Evolutionary conservation across 2,329 filamentous ascomycete genomes (phyloP).

Genomic region (Capronia epimyces): DNA sequence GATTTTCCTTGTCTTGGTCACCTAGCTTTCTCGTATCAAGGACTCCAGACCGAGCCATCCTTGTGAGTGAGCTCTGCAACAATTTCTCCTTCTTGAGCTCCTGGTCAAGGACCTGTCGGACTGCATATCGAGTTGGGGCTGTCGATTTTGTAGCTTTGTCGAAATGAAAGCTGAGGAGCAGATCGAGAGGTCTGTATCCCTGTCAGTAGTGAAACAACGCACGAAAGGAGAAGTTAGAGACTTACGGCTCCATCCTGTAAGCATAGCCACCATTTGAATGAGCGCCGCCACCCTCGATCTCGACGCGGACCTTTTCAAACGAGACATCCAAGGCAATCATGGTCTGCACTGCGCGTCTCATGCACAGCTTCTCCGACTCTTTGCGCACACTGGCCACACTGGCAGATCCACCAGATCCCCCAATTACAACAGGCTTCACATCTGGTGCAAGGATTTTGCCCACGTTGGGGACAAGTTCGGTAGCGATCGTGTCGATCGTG

Average conservation of each 20-base stretch:
- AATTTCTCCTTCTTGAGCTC: constrained; percentile 72
- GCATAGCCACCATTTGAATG: constrained; percentile 59
- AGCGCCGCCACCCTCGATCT: constrained; percentile 54
- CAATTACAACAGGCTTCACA: constrained; percentile 82
- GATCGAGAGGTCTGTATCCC: constrained; percentile 61
- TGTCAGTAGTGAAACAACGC: constrained; percentile 29
- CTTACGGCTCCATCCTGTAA: constrained; percentile 91
- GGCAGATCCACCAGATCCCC: constrained; percentile 58
- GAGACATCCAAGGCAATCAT: constrained; percentile 77
- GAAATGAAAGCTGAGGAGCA: constrained; percentile 68
- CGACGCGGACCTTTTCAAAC: constrained; percentile 75
- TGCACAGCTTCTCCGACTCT: constrained; percentile 74
- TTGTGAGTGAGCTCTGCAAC: constrained; percentile 59
- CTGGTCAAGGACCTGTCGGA: constrained; percentile 87
- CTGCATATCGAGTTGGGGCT: constrained; percentile 78
- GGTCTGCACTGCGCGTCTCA: constrained; percentile 70
- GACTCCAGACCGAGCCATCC: constrained; percentile 51
- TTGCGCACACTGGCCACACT: constrained; percentile 80
- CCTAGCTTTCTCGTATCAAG: constrained; percentile 19
- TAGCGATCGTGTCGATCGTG: constrained; percentile 68
- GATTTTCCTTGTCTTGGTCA: constrained; percentile 35
- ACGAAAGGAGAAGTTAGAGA: constrained; percentile 29
- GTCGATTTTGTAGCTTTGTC: constrained; percentile 45
- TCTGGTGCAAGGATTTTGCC: constrained; percentile 74
- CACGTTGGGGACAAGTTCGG: constrained; percentile 77